A percentile compares a stretch with the other conserved stretches of the same genome.
phyloP scores from a whole-genome alignment of 148 eudicot species.

The Suaeda aralocaspica region DNA sequence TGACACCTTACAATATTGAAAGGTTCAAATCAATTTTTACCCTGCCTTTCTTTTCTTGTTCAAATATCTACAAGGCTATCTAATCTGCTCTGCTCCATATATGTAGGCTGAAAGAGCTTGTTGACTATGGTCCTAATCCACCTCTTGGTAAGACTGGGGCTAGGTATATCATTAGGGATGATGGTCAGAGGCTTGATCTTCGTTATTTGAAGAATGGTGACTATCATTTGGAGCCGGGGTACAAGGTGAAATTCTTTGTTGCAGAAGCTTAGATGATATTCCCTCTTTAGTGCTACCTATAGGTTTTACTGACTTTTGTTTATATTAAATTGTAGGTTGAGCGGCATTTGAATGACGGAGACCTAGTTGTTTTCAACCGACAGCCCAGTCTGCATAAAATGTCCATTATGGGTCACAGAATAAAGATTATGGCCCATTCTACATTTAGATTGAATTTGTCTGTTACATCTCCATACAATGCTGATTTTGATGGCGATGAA shows the following conservation, averaged over 20 bases:
- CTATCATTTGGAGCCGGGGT: constrained; percentile 95
- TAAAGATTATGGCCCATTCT: constrained; percentile 97
- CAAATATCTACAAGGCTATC: constrained; percentile 25
- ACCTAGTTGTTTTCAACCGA: constrained; percentile 91
- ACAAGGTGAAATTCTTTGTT: constrained; percentile 47
- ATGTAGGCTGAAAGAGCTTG: constrained; percentile 95
- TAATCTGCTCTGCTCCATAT: constrained; percentile 21
- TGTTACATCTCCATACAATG: constrained; percentile 97
- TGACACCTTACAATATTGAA: constrained; percentile 95
- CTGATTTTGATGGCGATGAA: constrained; percentile 99
- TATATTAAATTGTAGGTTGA: constrained; percentile 58
- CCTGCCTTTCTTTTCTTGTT: constrained; percentile 16
- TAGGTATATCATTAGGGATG: constrained; percentile 93
- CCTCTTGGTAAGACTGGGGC: constrained; percentile 99
- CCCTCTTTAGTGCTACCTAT: background rate
- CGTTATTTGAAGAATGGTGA: constrained; percentile 95
- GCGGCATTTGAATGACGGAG: constrained; percentile 93
- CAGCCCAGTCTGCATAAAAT: constrained; percentile 99
- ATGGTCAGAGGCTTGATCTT: constrained; percentile 99
- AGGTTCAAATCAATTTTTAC: constrained; percentile 62
- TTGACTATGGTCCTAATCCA: constrained; percentile 97
- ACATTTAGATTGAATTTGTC: constrained; percentile 91
- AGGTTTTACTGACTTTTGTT: constrained; percentile 11
- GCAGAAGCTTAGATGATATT: constrained; percentile 1
- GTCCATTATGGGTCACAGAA: constrained; percentile 99